phyloP scores from a whole-genome alignment of 2,329 filamentous ascomycete genomes.

The Cryphonectria parasitica region DNA sequence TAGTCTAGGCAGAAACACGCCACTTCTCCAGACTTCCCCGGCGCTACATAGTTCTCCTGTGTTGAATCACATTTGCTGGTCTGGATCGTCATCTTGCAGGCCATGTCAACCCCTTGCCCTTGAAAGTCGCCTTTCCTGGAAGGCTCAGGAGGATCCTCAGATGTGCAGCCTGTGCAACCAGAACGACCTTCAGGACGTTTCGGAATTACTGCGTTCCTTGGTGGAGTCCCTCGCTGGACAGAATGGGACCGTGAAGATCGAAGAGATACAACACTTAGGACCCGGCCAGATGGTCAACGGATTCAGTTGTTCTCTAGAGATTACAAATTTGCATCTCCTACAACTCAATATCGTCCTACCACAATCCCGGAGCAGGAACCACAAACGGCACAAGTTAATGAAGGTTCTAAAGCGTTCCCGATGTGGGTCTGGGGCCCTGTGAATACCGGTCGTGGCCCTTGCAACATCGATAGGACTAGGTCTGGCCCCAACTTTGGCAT shows the following conservation, averaged over 20 bases:
- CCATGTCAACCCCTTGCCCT: not conserved
- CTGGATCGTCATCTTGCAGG: not conserved
- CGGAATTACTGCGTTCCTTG: not conserved
- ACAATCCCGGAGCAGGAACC: not conserved
- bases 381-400: not conserved
- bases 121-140: not conserved
- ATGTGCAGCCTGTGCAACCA: not conserved
- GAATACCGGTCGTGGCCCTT: not conserved
- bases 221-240: not conserved
- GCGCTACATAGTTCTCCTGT: not conserved
- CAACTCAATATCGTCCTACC: not conserved
- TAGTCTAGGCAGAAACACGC: not conserved
- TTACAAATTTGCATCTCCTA: not conserved
- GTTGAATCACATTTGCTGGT: not conserved
- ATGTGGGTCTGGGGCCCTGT: not conserved
- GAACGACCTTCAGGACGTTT: not conserved
- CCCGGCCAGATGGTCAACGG: not conserved
- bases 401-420: not conserved
- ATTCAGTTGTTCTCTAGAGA: not conserved
- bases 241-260: not conserved
- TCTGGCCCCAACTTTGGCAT: not conserved
- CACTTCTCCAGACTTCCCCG: not conserved
- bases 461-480: not conserved
- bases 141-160: not conserved
- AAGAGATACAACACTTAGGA: not conserved